Conservation (phyloP, 345 rosid genomes). For the Dipteronia dyeriana region DNA sequence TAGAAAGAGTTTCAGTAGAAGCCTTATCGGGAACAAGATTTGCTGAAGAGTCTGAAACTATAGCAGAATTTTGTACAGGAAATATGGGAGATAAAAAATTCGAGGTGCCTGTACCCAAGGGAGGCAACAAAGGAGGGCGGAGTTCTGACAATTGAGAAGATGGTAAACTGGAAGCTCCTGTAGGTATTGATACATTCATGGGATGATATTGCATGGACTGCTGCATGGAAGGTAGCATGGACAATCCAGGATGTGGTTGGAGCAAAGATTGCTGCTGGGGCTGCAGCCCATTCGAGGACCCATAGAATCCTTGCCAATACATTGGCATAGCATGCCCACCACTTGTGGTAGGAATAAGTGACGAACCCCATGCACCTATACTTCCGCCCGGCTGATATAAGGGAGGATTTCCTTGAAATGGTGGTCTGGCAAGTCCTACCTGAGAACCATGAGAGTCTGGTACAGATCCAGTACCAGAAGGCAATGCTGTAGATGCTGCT, state of each 20-base stretch:
- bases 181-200: constrained; percentile 21
- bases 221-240: constrained; percentile 37
- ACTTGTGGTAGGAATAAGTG: constrained; percentile 30
- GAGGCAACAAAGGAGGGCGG: constrained; percentile 29
- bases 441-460: constrained; percentile 29
- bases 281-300: constrained; percentile 34
- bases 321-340: constrained; percentile 44
- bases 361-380: constrained; percentile 38
- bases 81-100: constrained; percentile 25
- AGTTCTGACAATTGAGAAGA: constrained; percentile 30
- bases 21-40: constrained; percentile 30
- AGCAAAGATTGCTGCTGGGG: constrained; percentile 42
- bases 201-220: constrained; percentile 37
- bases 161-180: constrained; percentile 29
- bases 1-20: constrained; percentile 24
- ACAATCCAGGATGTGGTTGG: constrained; percentile 33
- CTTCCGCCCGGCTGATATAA: constrained; percentile 33
- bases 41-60: constrained; percentile 25
- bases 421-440: constrained; percentile 30
- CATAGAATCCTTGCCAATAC: constrained; percentile 55
- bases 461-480: constrained; percentile 33
- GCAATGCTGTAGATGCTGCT: constrained; percentile 31
- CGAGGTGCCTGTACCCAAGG: constrained; percentile 17
- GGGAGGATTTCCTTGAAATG: constrained; percentile 37
- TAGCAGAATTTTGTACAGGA: constrained; percentile 23